Percentiles rank a stretch among this genome's conserved stretches.
Conservation (phyloP, 805 yeast species). For the Candida pseudoglaebosa region DNA sequence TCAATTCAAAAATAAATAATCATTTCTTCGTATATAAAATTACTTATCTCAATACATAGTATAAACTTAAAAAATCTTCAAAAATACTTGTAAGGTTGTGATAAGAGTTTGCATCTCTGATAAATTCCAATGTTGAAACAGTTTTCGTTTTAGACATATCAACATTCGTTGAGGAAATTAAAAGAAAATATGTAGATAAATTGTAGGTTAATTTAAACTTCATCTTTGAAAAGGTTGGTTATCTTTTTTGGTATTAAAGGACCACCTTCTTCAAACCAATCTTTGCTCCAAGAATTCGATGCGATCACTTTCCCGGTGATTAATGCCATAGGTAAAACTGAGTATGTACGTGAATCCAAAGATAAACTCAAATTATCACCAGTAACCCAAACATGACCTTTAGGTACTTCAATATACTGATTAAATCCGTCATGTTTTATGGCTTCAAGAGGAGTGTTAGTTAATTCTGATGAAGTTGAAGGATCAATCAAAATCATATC, state of each 20-base stretch:
- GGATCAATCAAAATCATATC: constrained; percentile 83
- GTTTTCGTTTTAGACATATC: no score
- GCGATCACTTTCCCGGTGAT: constrained; percentile 84
- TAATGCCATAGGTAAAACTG: constrained; percentile 84
- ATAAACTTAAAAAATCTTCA: no score
- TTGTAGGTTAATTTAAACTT: no score
- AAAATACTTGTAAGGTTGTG: no score
- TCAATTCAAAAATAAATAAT: no score
- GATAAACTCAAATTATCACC: constrained; percentile 91
- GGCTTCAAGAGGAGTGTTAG: constrained; percentile 25
- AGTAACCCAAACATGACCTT: constrained; percentile 95
- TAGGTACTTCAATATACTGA: constrained; percentile 73
- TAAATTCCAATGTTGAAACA: no score
- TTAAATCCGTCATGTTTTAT: constrained; percentile 39
- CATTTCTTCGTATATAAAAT: no score
- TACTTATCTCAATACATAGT: no score
- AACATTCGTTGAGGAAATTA: no score
- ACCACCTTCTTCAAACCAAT: constrained; percentile 41
- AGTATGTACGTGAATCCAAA: constrained; percentile 84
- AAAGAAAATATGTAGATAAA: no score
- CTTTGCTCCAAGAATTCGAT: constrained; percentile 50
- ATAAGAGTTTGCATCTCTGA: no score
- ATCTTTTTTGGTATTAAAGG: constrained; percentile 56
- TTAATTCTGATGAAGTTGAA: constrained; percentile 46
- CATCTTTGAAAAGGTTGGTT: constrained; percentile 46